Base-by-base conservation (phyloP, 805 yeast species). In the Metschnikowia anglica region DNA sequence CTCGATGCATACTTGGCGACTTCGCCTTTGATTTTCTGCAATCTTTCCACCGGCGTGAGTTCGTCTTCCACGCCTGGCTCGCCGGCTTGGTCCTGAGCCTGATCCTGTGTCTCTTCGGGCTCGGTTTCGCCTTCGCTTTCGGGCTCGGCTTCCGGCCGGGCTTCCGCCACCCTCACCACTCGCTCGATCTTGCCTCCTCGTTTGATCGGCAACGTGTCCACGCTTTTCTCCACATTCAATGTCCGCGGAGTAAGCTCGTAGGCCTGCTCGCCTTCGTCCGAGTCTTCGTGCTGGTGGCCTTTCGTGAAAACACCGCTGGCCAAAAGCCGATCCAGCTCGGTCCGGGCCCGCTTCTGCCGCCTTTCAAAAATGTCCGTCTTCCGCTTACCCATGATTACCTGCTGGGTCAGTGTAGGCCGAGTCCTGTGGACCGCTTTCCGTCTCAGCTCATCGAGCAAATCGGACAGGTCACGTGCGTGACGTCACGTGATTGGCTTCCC, bases 131-230 rank as follows among this genome's bases (percentile, higher is more conserved):
- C 39, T 13, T 35, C 46, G 41, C 49, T 53, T 21, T 49, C 56
- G 33, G 47, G 54, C 23, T 46, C 53, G 3, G 36, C 31, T 5
- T 29, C 55, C 7, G 41, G 48, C 29, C 45, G 53, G 20, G 36
- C 55, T 26, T 21, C 37, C 47, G 54, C 27, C 47, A 62, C 68
- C 53, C 66, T 70, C 49, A 79, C 59, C 5, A 81, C 86, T 55
- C 95, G 73, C 62, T 83, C 79, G n/a, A 91, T 70, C 39, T 70
- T 74, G 41, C 96, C 97, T 12, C 74, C 72, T 4, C 73, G 69
- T 55, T 84, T 85, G 41, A 90, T 86, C 0, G 98, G 98, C 42
- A 91, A 72, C 9, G 85, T 83, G 58, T 86, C 96, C 3, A 69
- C 72, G 4, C 68, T 70, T 5, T 70, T 73, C 9, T 64, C 65